Conservation (phyloP, 768 basidiomycete genomes). For the Paxillus ammoniavirescens region DNA sequence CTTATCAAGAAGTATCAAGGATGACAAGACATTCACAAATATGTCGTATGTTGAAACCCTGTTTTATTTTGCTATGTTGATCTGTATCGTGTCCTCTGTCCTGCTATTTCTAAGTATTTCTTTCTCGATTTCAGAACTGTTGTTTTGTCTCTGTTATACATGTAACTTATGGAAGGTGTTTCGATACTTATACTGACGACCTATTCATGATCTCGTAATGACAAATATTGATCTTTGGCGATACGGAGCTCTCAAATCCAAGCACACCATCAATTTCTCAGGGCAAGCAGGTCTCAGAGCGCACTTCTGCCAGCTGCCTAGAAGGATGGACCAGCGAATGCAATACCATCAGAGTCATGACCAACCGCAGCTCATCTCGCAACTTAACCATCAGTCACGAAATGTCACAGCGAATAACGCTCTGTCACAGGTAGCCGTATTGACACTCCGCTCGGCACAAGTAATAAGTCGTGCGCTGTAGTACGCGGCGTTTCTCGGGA, state of each 20-base stretch:
- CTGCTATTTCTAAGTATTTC: not conserved
- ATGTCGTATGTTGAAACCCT: not conserved
- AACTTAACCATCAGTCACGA: too few relatives aligned
- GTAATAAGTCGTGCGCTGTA: too few relatives aligned
- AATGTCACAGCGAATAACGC: too few relatives aligned
- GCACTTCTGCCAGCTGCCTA: slow-evolving; percentile 28
- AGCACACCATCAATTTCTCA: not conserved
- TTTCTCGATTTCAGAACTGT: not conserved
- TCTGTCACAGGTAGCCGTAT: too few relatives aligned
- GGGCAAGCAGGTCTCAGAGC: slow-evolving; percentile 3
- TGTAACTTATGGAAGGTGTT: slow-evolving; percentile 7
- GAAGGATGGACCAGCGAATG: not conserved
- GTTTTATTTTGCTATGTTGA: not conserved
- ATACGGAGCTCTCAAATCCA: too few relatives aligned
- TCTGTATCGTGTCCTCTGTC: not conserved
- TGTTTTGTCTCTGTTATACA: not conserved
- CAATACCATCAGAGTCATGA: too few relatives aligned
- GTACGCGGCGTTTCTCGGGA: too few relatives aligned
- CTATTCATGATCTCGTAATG: not conserved
- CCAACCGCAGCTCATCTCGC: slow-evolving; percentile 32
- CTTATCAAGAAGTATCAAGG: slow-evolving; percentile 82
- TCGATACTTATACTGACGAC: not conserved
- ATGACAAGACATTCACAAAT: slow-evolving; percentile 1
- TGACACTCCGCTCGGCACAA: too few relatives aligned
- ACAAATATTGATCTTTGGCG: not conserved